Evolutionary conservation across 495 filamentous ascomycete species (phyloP), one percentile per base, ranked within the genome.

Genomic region (Penicillium pulvis): DNA sequence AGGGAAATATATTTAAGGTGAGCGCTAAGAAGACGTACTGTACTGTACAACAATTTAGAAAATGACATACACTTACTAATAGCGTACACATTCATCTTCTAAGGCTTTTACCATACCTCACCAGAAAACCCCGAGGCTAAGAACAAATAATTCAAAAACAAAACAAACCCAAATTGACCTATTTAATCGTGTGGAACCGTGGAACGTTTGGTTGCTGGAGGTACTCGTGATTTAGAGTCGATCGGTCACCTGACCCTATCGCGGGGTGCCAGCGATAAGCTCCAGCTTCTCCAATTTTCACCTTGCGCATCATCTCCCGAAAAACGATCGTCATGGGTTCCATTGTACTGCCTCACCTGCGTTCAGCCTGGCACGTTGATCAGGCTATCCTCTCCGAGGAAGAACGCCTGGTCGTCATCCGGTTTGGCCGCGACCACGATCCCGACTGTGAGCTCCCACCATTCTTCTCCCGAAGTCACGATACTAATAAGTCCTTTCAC

Each of bases 341-440:
- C 54, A 90, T 98, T 54, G 90, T 97, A 14, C 84, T 98, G 14
- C 94, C 94, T 19, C 94, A 98, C 75, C 83, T 98, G 35, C 83
- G 85, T 55, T 95, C 90, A 12, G 94, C 92, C 62, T 98, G 94
- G 93, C 92, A 97, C 65, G 91, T 97, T 57, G 93, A 97, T 77
- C 92, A 96, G 76, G 90, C 90, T 48, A 96, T 95, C 65, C 85
- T 94, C 62, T 87, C 86, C 14, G 94, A 98, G 74, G 92, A 97
- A 63, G 94, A 98, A 63, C 88, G 94, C 33, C 84, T 98, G 4
- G 94, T 98, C n/a, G 89, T 96, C 42, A 97, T 97, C 69, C 85
- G 92, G 49, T 96, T 96, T 70, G 93, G 92, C 35, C 86, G 90
- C 41, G 91, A 94, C 71, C 85, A 82, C 75, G 85, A 89, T 60